These are phyloP conservation scores for Beauveria brongniartii DNA, from an alignment of 2,329 filamentous ascomycete species.

Conservation along the genomic window DNA sequence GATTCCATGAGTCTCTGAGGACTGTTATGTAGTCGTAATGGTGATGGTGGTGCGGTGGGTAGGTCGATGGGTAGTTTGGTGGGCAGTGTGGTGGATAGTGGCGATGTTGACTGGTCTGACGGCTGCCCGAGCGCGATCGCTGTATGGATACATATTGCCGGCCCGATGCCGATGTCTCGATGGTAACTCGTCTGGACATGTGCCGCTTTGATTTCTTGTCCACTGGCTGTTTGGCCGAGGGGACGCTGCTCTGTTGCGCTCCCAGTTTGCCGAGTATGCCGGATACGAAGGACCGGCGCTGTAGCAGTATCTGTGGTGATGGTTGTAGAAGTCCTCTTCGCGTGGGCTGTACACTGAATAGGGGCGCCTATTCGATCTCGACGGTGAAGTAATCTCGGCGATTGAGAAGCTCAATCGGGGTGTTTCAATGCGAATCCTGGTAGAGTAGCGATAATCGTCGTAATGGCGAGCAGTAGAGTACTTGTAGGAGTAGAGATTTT, in stretches of 20 bases:
- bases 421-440: background rate
- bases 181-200: constrained; percentile 30
- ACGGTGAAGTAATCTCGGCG: background rate
- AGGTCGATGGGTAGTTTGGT: background rate
- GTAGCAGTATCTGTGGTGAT: background rate
- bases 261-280: constrained; percentile 12
- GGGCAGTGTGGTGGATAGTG: constrained; percentile 19
- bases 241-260: constrained; percentile 11
- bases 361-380: background rate
- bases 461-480: background rate
- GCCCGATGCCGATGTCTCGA: constrained; percentile 28
- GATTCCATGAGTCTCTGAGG: constrained; percentile 29
- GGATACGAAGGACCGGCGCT: constrained; percentile 4
- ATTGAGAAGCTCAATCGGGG: background rate
- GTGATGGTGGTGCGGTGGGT: constrained; percentile 19
- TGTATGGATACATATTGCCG: constrained; percentile 32
- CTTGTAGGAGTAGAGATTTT: background rate
- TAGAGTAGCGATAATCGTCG: background rate
- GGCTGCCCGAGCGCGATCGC: constrained; percentile 28
- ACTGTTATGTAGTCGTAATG: constrained; percentile 29
- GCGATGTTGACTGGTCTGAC: constrained; percentile 17
- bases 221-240: constrained; percentile 3
- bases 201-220: constrained; percentile 6
- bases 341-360: background rate
- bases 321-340: background rate